These are phyloP conservation scores for Parmelia sp. DNA, from an alignment of 495 filamentous ascomycete species.

Conservation along the genomic window DNA sequence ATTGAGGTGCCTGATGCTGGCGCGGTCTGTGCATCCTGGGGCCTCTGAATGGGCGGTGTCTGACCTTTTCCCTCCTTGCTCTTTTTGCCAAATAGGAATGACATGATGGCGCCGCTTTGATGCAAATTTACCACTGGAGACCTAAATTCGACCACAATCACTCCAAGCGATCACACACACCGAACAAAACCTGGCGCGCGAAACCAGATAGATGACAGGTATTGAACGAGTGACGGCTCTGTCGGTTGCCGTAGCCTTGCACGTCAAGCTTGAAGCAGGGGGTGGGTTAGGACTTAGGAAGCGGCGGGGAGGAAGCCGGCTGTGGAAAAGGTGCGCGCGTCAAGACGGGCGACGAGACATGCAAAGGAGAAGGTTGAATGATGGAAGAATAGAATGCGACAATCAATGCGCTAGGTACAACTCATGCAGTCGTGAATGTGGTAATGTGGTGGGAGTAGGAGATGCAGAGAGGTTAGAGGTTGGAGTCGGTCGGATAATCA, in stretches of 20 bases:
- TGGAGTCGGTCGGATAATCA: background rate
- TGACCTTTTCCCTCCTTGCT: constrained; percentile 41
- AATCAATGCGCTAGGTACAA: background rate
- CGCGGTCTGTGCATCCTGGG: constrained; percentile 47
- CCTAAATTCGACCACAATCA: background rate
- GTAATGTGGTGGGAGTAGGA: background rate
- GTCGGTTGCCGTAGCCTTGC: background rate
- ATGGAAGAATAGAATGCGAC: background rate
- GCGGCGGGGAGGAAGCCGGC: constrained; percentile 1
- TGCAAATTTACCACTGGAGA: background rate
- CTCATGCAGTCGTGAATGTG: background rate
- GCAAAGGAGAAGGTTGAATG: background rate
- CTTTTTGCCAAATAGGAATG: constrained; percentile 60
- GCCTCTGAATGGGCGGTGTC: constrained; percentile 45
- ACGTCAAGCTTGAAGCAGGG: background rate
- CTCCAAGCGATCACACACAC: background rate
- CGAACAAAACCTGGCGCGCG: background rate
- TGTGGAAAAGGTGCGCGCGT: background rate
- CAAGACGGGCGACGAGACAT: background rate
- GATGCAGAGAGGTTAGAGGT: background rate
- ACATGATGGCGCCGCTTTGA: constrained; percentile 35
- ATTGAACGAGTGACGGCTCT: background rate
- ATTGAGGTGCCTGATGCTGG: constrained; percentile 36
- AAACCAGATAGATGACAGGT: background rate
- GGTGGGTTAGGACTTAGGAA: background rate